Evolutionary conservation across 108 stramenopile species (phyloP).

Genomic region (Fragilariopsis cylindrus): DNA sequence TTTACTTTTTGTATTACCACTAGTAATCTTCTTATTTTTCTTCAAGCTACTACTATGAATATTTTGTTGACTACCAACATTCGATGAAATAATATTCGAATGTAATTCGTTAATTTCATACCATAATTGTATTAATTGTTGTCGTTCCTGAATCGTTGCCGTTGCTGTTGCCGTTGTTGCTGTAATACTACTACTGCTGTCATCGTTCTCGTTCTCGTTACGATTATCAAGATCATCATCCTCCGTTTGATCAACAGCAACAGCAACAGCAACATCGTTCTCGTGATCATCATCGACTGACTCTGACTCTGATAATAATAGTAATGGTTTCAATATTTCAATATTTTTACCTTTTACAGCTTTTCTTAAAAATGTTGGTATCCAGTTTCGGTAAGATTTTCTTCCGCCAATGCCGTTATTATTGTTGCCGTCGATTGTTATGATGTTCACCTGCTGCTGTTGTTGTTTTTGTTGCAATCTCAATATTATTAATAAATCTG

Average conservation of each 20-base stretch:
- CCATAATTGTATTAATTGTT: not conserved
- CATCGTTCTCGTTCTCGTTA: no score
- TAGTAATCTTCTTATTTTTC: not conserved
- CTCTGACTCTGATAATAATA: not conserved
- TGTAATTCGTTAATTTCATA: not conserved
- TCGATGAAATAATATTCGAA: not conserved
- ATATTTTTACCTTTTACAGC: slow-evolving; percentile 7
- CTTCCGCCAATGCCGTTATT: not conserved
- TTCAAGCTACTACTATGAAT: no score
- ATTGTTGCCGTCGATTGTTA: not conserved
- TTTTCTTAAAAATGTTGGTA: slow-evolving; percentile 11
- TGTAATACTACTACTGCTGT: not conserved
- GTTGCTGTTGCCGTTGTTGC: not conserved
- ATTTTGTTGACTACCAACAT: not conserved
- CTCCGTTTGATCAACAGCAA: not conserved
- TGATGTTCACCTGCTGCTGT: not conserved
- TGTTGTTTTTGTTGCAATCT: not conserved
- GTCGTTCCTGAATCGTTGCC: not conserved
- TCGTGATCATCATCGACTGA: not conserved
- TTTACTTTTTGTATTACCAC: not conserved
- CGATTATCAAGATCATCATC: no score
- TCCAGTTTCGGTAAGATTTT: not conserved
- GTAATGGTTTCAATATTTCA: not conserved
- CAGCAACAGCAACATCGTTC: not conserved
- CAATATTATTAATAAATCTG: not conserved